Evolutionary conservation across 371 early-diverging fungal species (phyloP), one percentile per base, ranked within the genome.

Genomic region (Mortierella sp.): DNA sequence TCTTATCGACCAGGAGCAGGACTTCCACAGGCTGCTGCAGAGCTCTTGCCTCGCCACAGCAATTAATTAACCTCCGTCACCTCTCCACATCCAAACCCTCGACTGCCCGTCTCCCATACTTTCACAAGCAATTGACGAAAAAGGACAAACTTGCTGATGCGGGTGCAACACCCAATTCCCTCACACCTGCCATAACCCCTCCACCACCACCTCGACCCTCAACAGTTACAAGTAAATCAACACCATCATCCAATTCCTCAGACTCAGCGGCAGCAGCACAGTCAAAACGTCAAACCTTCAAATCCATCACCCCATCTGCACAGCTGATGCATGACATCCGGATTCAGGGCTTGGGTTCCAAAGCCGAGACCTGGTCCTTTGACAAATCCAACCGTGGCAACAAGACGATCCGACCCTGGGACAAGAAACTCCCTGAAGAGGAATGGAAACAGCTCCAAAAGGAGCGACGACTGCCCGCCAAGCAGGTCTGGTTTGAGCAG

Each of bases 311-410:
- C 28, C 85, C 85, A 9, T 74, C 81, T 0, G 7, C 79, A n/a
- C 81, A 81, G n/a, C 26, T 85, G 57, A 85, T 85, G 85, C 74
- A 74, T 47, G 85, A 85, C 38, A 85, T 85, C 54, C 79, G 85
- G 6, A 47, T 79, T 47, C 82, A 77, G 60, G 85, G 85, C 26
- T 80, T 85, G 0, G 85, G 85, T 14, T 52, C 75, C 68, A 85
- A 85, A 3, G 79, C 85, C 48, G 82, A 85, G 57, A 42, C 34
- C 21, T 85, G 85, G 85, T 76, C 79, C 14, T 85, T 85, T 75
- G 79, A 81, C 48, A 84, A 84, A 26, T 52, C 83, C 31, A 63
- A 24, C 38, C 76, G 78, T 6, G 78, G 78, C 42, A 84, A 84
- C 70, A 84, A 84, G 38, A 84, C 84, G 10, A 74, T 84, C 52